Percentiles rank a stretch among this genome's conserved stretches.
These are phyloP conservation scores for Alternaria longipes DNA, from an alignment of 2,329 filamentous ascomycete genomes.

Conservation along the genomic window DNA sequence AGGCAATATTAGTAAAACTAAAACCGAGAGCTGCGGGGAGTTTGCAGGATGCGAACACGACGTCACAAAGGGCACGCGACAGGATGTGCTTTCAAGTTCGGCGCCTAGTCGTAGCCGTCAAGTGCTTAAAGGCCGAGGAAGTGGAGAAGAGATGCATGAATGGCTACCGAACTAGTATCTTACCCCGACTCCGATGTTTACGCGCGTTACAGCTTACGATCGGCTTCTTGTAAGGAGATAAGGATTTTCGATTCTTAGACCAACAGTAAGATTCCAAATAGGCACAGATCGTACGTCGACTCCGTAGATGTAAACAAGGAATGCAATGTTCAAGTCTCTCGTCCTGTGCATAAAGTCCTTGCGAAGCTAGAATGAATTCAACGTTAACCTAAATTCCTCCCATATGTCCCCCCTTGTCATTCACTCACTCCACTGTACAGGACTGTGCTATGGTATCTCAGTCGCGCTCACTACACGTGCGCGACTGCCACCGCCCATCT, in stretches of 20 bases:
- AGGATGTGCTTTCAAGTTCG: neutral
- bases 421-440: neutral
- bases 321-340: neutral
- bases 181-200: neutral
- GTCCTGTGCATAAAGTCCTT: neutral
- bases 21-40: neutral
- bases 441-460: neutral
- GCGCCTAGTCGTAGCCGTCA: neutral
- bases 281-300: neutral
- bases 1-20: neutral
- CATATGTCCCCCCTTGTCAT: neutral
- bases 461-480: conserved; percentile 1
- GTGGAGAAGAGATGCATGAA: neutral
- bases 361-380: neutral
- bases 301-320: neutral
- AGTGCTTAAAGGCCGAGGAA: neutral
- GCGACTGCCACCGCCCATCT: conserved; percentile 9
- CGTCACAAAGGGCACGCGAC: neutral
- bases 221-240: neutral
- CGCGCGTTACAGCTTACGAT: neutral
- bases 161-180: neutral
- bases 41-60: neutral
- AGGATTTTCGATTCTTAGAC: neutral
- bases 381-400: neutral
- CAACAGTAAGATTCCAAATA: neutral